Conservation (phyloP, 139 green algal genomes). For the Chloropicon primus region DNA sequence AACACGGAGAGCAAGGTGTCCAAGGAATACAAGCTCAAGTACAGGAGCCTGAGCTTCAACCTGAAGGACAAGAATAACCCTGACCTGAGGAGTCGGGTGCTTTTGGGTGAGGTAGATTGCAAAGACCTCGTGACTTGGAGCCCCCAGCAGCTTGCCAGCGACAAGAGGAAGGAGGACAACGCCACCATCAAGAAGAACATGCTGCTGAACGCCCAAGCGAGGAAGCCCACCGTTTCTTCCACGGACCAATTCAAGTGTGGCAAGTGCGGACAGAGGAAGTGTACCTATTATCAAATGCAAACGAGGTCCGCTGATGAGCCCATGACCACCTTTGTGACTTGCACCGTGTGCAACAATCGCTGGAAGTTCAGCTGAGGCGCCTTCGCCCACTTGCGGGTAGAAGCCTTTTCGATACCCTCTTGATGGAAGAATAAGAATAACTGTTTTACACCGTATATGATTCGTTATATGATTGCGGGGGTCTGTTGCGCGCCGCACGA, state of each 20-base stretch:
- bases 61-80: constrained; percentile 84
- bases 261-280: constrained; percentile 79
- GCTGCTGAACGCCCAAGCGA: constrained; percentile 51
- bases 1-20: constrained; percentile 21
- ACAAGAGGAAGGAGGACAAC: constrained; percentile 60
- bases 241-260: constrained; percentile 94
- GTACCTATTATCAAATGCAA: constrained; percentile 68
- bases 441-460: no score
- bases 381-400: no score
- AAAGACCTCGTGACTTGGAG: constrained; percentile 53
- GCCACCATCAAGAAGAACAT: constrained; percentile 64
- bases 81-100: constrained; percentile 43
- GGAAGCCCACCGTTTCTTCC: constrained; percentile 37
- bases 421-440: no score
- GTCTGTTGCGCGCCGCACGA: no score
- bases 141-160: constrained; percentile 79
- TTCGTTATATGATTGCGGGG: no score
- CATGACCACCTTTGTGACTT: constrained; percentile 72
- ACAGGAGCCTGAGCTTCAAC: constrained; percentile 85
- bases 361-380: constrained; percentile 92
- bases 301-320: constrained; percentile 52
- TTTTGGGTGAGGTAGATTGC: constrained; percentile 20
- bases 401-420: no score
- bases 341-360: constrained; percentile 64
- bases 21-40: constrained; percentile 81